phyloP scores from a whole-genome alignment of 768 basidiomycete species.

The Serendipita indica region DNA sequence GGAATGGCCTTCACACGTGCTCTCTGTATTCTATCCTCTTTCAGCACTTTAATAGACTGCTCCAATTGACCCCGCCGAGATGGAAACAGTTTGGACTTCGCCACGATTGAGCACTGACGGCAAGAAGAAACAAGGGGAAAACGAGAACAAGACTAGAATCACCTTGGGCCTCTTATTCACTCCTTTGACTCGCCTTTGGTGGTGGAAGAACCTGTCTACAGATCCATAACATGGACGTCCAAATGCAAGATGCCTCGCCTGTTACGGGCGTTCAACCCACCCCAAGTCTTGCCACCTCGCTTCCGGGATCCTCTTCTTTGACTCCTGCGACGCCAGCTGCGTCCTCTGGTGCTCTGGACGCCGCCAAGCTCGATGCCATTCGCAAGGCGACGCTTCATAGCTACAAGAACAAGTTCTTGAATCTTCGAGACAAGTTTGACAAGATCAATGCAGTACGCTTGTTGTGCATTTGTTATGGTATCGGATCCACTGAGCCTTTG shows the following conservation, averaged over 20 bases:
- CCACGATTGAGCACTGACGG: too few relatives aligned
- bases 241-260: background rate
- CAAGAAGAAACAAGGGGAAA: too few relatives aligned
- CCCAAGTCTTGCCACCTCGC: background rate
- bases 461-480: background rate
- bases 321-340: background rate
- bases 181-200: too few relatives aligned
- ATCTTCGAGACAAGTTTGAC: conserved; percentile 6
- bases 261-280: background rate
- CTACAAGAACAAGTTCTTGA: conserved; percentile 9
- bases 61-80: too few relatives aligned
- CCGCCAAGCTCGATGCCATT: conserved; percentile 1
- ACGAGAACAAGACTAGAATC: too few relatives aligned
- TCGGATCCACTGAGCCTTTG: too few relatives aligned
- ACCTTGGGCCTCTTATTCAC: too few relatives aligned
- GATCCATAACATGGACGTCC: conserved; percentile 7
- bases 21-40: too few relatives aligned
- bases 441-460: conserved; percentile 4
- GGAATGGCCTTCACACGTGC: too few relatives aligned
- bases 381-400: background rate
- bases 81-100: too few relatives aligned
- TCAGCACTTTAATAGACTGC: too few relatives aligned
- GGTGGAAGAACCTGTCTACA: too few relatives aligned
- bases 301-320: background rate
- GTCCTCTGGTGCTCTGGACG: background rate